A percentile compares a stretch with the other conserved stretches of the same genome.
Conservation (phyloP, 2,329 filamentous ascomycete genomes). For the Cladosporium sphaerospermum region DNA sequence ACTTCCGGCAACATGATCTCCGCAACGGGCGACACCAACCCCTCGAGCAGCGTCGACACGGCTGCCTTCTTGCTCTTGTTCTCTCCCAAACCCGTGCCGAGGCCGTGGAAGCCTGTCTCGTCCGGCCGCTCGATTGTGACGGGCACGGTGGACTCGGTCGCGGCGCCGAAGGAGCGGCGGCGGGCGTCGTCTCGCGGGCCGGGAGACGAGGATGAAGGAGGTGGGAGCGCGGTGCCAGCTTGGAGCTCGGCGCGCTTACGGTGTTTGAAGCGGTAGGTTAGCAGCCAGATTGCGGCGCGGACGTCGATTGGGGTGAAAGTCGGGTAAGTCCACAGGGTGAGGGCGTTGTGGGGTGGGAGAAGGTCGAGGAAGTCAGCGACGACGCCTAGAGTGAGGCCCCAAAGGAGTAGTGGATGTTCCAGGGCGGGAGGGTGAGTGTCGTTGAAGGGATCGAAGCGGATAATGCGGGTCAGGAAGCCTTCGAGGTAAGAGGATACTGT, state of each 20-base stretch:
- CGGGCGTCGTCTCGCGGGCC: constrained; percentile 3
- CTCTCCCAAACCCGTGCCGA: constrained; percentile 36
- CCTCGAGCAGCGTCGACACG: constrained; percentile 45
- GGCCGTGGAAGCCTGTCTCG: constrained; percentile 40
- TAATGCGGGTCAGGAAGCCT: constrained; percentile 15
- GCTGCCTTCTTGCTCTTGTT: constrained; percentile 35
- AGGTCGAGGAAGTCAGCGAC: constrained; percentile 62
- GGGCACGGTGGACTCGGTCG: constrained; percentile 14
- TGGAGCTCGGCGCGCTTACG: constrained; percentile 38
- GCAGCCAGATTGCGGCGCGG: constrained; percentile 51
- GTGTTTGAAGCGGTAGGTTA: constrained; percentile 53
- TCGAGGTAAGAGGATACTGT: constrained; percentile 15
- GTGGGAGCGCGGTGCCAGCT: constrained; percentile 22
- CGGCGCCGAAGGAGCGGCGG: constrained; percentile 10
- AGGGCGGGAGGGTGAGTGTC: constrained; percentile 29
- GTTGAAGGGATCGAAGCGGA: constrained; percentile 24
- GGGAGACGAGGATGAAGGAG: not conserved
- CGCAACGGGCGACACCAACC: constrained; percentile 28
- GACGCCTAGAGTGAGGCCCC: constrained; percentile 63
- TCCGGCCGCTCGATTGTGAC: constrained; percentile 29
- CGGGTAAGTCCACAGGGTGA: constrained; percentile 61
- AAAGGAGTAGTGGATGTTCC: constrained; percentile 52
- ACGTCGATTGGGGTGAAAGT: constrained; percentile 61
- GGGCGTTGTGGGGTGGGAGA: constrained; percentile 56
- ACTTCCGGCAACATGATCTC: constrained; percentile 23